Evolutionary conservation across 345 rosid genomes (phyloP).

Genomic region (Salix koriyanagi): DNA sequence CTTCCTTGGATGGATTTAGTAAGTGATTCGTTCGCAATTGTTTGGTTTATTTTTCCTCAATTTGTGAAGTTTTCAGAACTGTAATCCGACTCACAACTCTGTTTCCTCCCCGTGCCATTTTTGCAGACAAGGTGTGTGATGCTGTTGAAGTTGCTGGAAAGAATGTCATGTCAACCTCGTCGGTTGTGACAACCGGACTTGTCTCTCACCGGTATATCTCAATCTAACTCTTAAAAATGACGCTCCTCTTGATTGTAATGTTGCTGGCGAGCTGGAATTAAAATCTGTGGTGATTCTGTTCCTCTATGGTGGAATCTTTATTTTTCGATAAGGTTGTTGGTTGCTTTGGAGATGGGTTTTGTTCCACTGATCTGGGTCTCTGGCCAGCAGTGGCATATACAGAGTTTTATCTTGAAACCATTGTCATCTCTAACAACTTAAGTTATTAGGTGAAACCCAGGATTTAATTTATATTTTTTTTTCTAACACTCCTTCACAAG

Average conservation of each 20-base stretch:
- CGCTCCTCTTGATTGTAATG: neutral
- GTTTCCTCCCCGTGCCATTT: neutral
- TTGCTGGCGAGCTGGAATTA: conserved; percentile 9
- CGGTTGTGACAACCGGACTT: conserved; percentile 77
- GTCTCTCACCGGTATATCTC: conserved; percentile 61
- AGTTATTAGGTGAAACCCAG: no score
- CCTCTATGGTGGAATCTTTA: neutral
- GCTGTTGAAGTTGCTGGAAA: conserved; percentile 92
- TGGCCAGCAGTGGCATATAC: neutral
- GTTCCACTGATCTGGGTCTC: conserved; percentile 1
- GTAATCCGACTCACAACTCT: neutral
- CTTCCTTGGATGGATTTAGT: conserved; percentile 94
- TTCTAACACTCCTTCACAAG: no score
- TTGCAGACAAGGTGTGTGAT: conserved; percentile 60
- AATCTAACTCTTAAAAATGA: neutral
- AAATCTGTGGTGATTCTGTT: neutral
- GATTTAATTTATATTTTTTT: no score
- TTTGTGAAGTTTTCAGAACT: neutral
- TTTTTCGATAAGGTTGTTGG: neutral
- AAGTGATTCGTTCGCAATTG: conserved; percentile 29
- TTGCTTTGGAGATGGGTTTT: neutral
- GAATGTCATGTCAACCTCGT: conserved; percentile 84
- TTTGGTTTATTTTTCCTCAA: neutral
- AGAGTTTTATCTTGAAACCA: no score
- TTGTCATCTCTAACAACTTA: no score